Percentiles rank a stretch among this genome's conserved stretches.
These are phyloP conservation scores for Coprinopsis sp. DNA, from an alignment of 768 basidiomycete genomes.

Conservation along the genomic window DNA sequence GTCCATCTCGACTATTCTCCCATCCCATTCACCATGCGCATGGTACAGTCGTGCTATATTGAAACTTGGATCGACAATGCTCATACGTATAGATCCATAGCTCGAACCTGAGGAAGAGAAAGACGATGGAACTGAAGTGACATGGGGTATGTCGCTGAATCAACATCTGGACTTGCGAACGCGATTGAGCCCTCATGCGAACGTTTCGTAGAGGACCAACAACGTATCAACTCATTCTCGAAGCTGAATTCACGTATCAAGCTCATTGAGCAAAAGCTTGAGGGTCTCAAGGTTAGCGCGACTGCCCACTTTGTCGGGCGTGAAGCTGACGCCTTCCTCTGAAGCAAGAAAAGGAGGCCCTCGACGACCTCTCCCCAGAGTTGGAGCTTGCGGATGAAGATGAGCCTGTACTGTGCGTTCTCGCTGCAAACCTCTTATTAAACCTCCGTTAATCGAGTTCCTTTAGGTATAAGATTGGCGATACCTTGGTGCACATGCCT, in stretches of 20 bases:
- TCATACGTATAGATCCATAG: conserved; percentile 29
- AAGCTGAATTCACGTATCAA: conserved; percentile 81
- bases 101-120: conserved; percentile 73
- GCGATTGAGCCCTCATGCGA: conserved; percentile 5
- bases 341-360: conserved; percentile 91
- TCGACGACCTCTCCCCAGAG: conserved; percentile 84
- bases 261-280: conserved; percentile 66
- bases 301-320: neutral
- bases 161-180: neutral
- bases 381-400: conserved; percentile 89
- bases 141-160: conserved; percentile 58
- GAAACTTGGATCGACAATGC: neutral
- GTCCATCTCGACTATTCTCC: neutral
- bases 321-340: neutral
- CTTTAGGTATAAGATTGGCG: conserved; percentile 81
- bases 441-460: neutral
- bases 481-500: conserved; percentile 79
- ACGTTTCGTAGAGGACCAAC: conserved; percentile 64
- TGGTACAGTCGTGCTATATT: neutral
- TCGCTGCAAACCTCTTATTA: neutral
- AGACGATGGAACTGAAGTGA: conserved; percentile 73
- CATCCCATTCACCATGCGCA: neutral
- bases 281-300: conserved; percentile 60
- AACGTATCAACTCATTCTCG: conserved; percentile 87
- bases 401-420: conserved; percentile 64